A percentile compares a stretch with the other conserved stretches of the same genome.
Evolutionary conservation across 192 early-diverging fungal genomes (phyloP).

Genomic region (Coemansia biformis): DNA sequence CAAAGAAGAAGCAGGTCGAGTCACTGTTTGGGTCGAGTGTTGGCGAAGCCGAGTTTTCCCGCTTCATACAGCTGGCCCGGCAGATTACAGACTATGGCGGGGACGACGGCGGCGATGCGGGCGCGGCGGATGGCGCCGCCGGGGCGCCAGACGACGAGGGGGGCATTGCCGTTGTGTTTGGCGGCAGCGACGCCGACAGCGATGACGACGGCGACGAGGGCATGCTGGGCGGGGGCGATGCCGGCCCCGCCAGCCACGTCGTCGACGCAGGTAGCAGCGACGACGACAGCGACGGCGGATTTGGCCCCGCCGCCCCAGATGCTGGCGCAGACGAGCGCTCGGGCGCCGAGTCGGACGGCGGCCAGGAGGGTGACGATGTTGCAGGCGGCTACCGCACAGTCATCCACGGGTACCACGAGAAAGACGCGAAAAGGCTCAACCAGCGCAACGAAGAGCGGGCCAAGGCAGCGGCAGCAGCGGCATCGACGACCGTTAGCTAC

Average conservation of each 20-base stretch:
- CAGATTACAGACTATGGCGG: conserved; percentile 89
- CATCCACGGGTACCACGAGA: conserved; percentile 35
- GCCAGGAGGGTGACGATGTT: conserved; percentile 19
- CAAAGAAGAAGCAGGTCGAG: conserved; percentile 83
- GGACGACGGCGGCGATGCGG: conserved; percentile 46
- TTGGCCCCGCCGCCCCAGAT: not conserved
- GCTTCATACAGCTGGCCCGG: conserved; percentile 86
- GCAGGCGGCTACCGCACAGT: conserved; percentile 34
- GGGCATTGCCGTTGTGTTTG: conserved; percentile 94
- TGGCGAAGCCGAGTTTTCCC: conserved; percentile 76
- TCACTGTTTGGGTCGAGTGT: conserved; percentile 60
- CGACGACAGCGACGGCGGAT: conserved; percentile 16
- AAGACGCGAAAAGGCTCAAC: conserved; percentile 28
- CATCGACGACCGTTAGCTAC: conserved; percentile 16
- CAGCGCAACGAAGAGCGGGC: conserved; percentile 35
- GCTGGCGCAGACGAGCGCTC: conserved; percentile 2
- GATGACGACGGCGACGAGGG: conserved; percentile 70
- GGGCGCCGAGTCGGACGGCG: not conserved
- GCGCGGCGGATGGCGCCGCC: conserved; percentile 46
- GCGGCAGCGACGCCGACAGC: conserved; percentile 81
- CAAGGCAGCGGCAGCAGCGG: conserved; percentile 7
- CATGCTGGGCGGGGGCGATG: conserved; percentile 44
- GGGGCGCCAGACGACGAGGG: conserved; percentile 62
- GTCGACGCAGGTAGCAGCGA: conserved; percentile 20
- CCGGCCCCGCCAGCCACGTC: conserved; percentile 50